Conservation (phyloP, 495 filamentous ascomycete species). For the Sabuloglossum arenarium region DNA sequence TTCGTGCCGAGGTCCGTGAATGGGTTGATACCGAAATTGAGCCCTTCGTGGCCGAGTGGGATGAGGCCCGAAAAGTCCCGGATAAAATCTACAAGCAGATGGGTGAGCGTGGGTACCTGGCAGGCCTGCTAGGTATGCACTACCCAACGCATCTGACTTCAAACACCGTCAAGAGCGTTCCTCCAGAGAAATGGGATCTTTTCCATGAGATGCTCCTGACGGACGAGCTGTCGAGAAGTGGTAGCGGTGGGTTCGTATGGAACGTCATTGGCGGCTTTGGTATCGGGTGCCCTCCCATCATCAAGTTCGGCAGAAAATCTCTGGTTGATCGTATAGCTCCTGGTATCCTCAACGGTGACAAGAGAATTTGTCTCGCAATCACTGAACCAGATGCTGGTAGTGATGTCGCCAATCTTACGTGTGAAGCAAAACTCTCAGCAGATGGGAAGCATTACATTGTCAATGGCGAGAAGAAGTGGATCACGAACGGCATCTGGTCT, state of each 20-base stretch:
- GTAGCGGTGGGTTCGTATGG: conserved; percentile 93
- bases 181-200: conserved; percentile 82
- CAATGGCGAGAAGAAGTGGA: conserved; percentile 99
- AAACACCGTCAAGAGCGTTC: conserved; percentile 50
- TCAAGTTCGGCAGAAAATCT: conserved; percentile 80
- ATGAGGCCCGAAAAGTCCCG: conserved; percentile 79
- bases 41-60: conserved; percentile 88
- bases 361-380: conserved; percentile 82
- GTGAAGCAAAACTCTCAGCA: conserved; percentile 78
- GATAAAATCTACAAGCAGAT: conserved; percentile 83
- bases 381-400: conserved; percentile 65
- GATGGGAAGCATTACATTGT: conserved; percentile 99
- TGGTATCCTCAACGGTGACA: conserved; percentile 73
- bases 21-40: conserved; percentile 86
- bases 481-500: conserved; percentile 89
- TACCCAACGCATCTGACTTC: conserved; percentile 57
- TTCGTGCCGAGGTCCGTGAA: conserved; percentile 73
- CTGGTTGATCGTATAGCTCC: conserved; percentile 72
- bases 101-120: conserved; percentile 80
- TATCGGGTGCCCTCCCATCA: conserved; percentile 76
- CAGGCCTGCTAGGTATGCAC: conserved; percentile 63
- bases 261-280: conserved; percentile 88
- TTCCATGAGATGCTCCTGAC: conserved; percentile 94
- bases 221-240: conserved; percentile 76
- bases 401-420: conserved; percentile 87